A percentile compares a stretch with the other conserved stretches of the same genome.
phyloP scores from a whole-genome alignment of 352 stramenopile species.

The Phytophthora uliginosa region DNA sequence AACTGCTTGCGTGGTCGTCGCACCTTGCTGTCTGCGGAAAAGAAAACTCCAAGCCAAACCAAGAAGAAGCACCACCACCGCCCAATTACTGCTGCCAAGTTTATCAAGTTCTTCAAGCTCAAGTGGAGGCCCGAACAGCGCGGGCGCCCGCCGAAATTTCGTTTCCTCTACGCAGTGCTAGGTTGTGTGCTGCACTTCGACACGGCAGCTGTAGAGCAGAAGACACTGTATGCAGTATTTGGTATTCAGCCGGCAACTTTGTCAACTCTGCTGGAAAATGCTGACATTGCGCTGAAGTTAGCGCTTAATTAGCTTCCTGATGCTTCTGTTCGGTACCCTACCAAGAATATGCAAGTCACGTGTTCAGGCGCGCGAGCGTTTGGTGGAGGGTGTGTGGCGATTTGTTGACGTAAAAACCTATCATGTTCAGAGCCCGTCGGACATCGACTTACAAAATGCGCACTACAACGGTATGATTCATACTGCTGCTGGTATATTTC shows the following conservation, averaged over 20 bases:
- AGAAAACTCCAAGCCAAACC: too few species aligned
- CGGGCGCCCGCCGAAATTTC: neutral
- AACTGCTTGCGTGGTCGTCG: too few species aligned
- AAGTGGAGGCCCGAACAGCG: conserved; percentile 3
- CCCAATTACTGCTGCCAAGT: neutral
- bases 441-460: conserved; percentile 3
- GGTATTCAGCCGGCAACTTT: conserved; percentile 3
- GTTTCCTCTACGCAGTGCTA: conserved; percentile 1
- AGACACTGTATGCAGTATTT: conserved; percentile 10
- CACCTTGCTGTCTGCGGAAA: too few species aligned
- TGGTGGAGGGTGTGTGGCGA: neutral
- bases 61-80: too few species aligned
- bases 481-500: neutral
- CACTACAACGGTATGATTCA: conserved; percentile 6
- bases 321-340: conserved; percentile 3
- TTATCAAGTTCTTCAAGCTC: conserved; percentile 4
- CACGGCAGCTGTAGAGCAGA: conserved; percentile 7
- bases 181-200: conserved; percentile 11
- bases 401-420: conserved; percentile 7
- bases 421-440: neutral
- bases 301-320: neutral
- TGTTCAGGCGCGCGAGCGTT: neutral
- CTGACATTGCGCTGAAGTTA: conserved; percentile 4
- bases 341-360: conserved; percentile 3
- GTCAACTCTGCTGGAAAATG: neutral